These are phyloP conservation scores for Cyamopsis tetragonoloba DNA, from an alignment of 306 rosid species.

Conservation along the genomic window DNA sequence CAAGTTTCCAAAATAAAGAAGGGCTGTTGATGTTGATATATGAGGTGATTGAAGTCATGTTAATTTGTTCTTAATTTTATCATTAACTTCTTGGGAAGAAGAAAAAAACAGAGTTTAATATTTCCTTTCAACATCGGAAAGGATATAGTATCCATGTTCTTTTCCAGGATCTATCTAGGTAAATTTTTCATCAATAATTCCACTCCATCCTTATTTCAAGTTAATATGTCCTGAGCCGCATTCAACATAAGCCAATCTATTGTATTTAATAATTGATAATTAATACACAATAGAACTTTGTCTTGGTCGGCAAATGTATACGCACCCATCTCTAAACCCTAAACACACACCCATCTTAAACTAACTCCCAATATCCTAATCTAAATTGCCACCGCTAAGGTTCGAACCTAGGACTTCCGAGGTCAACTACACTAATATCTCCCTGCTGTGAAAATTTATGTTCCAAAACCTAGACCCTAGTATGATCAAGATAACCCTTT, in stretches of 20 bases:
- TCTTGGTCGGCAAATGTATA: too few relatives aligned
- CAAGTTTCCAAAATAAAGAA: not conserved
- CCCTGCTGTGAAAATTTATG: not conserved
- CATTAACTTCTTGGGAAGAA: not conserved
- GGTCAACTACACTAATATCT: not conserved
- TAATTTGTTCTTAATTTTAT: not conserved
- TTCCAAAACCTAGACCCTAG: not conserved
- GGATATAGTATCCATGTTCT: not conserved
- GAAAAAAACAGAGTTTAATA: not conserved
- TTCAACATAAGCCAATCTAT: slow-evolving; percentile 7
- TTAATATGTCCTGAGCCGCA: not conserved
- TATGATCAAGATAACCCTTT: not conserved
- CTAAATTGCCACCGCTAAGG: too few relatives aligned
- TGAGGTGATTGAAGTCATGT: not conserved
- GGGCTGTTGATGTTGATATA: not conserved
- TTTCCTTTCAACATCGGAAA: not conserved
- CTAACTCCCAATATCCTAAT: too few relatives aligned
- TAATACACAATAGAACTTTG: too few relatives aligned
- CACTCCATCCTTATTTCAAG: not conserved
- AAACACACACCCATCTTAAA: too few relatives aligned
- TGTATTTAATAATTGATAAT: too few relatives aligned
- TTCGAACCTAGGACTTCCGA: too few relatives aligned
- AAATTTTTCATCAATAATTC: not conserved
- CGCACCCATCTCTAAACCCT: too few relatives aligned
- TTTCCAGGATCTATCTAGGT: not conserved